phyloP scores from a whole-genome alignment of 768 basidiomycete species.

The Lactarius akahatsu region DNA sequence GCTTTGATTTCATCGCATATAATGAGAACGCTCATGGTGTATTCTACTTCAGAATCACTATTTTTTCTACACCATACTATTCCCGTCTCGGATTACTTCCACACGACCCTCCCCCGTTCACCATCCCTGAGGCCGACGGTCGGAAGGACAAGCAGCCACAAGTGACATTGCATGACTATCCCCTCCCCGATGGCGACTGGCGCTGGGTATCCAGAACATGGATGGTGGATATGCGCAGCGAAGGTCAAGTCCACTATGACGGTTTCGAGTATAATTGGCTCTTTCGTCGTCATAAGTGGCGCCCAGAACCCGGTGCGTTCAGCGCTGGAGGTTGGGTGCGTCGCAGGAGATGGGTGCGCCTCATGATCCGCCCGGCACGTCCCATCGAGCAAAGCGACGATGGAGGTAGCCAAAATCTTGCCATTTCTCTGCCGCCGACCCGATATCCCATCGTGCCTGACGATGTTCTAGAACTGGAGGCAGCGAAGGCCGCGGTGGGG shows the following conservation, averaged over 20 bases:
- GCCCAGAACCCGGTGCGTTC: constrained; percentile 54
- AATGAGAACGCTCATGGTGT: not conserved
- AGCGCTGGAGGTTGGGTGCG: constrained; percentile 74
- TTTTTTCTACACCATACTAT: constrained; percentile 74
- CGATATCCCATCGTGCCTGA: constrained; percentile 11
- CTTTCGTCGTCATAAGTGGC: constrained; percentile 69
- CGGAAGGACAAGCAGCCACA: constrained; percentile 47
- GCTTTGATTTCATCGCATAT: not conserved
- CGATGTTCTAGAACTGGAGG: constrained; percentile 10
- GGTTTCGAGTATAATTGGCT: constrained; percentile 86
- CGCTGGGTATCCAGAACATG: constrained; percentile 75
- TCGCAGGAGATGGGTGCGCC: constrained; percentile 75
- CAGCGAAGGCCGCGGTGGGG: constrained; percentile 45
- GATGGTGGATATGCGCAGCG: constrained; percentile 88
- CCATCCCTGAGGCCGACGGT: constrained; percentile 45
- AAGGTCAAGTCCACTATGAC: constrained; percentile 76
- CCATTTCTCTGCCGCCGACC: not conserved
- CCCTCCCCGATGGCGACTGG: constrained; percentile 80
- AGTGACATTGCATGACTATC: constrained; percentile 60
- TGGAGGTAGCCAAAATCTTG: not conserved
- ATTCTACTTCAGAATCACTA: constrained; percentile 45
- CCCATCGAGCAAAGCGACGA: constrained; percentile 7
- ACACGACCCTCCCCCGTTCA: constrained; percentile 71
- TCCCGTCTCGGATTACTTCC: constrained; percentile 69
- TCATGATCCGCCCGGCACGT: constrained; percentile 71